Evolutionary conservation across 768 basidiomycete genomes (phyloP).

Genomic region (Mycena latifolia): DNA sequence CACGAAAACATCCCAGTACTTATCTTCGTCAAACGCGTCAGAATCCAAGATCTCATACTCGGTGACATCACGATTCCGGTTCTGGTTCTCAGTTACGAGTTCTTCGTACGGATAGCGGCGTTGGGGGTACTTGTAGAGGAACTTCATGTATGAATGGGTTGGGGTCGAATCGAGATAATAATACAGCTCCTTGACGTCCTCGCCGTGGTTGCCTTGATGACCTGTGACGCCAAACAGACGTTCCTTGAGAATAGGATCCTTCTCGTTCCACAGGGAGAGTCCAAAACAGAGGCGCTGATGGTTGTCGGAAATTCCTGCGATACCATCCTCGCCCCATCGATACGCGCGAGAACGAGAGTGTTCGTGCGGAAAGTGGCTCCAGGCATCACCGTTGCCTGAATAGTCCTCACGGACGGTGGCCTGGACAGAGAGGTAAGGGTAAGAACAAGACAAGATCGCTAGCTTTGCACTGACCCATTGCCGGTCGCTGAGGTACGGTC

Average conservation of each 20-base stretch:
- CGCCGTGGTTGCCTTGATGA: slow-evolving; percentile 98
- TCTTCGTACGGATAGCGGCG: slow-evolving; percentile 93
- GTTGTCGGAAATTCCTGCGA: slow-evolving; percentile 97
- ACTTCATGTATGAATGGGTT: slow-evolving; percentile 99
- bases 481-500: slow-evolving; percentile 95
- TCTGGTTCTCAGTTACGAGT: slow-evolving; percentile 86
- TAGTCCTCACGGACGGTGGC: slow-evolving; percentile 99
- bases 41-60: slow-evolving; percentile 97
- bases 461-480: slow-evolving; percentile 85
- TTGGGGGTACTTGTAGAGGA: slow-evolving; percentile 99
- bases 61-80: slow-evolving; percentile 84
- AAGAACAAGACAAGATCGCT: slow-evolving; percentile 9
- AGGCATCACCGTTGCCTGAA: slow-evolving; percentile 95
- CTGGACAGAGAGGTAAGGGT: slow-evolving; percentile 53
- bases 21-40: slow-evolving; percentile 89
- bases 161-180: slow-evolving; percentile 99
- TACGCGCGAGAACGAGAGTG: slow-evolving; percentile 95
- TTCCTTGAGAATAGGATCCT: slow-evolving; percentile 96
- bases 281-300: slow-evolving; percentile 94
- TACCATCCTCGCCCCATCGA: slow-evolving; percentile 99
- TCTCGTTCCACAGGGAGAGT: slow-evolving; percentile 94
- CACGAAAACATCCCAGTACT: slow-evolving; percentile 99
- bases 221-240: slow-evolving; percentile 96
- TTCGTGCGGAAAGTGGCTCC: slow-evolving; percentile 95
- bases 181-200: slow-evolving; percentile 99